phyloP scores from a whole-genome alignment of 768 basidiomycete species.

The Serendipita vermifera region DNA sequence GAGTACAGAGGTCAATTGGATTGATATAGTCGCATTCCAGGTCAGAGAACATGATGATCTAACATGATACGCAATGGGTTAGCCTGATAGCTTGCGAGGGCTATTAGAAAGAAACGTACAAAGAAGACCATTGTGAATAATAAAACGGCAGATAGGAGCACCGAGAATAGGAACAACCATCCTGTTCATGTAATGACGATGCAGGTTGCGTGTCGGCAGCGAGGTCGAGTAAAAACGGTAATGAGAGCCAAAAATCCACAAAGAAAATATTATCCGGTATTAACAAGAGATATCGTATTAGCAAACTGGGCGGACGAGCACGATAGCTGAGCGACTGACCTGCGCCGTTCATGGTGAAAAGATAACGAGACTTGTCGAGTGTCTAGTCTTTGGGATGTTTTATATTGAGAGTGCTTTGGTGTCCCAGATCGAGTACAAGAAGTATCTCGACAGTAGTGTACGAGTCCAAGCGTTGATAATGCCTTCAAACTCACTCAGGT shows the following conservation, averaged over 20 bases:
- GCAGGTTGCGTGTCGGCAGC: too few species aligned
- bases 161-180: constrained; percentile 95
- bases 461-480: constrained; percentile 1
- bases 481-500: background rate
- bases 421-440: background rate
- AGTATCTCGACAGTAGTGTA: background rate
- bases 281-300: background rate
- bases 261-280: background rate
- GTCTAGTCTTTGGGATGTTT: background rate
- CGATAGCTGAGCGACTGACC: background rate
- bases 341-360: constrained; percentile 7
- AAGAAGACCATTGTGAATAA: constrained; percentile 99
- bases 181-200: constrained; percentile 40
- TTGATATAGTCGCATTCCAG: constrained; percentile 99
- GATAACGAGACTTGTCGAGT: background rate
- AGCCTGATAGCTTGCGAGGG: background rate
- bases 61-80: background rate
- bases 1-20: constrained; percentile 99
- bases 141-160: constrained; percentile 86
- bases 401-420: background rate
- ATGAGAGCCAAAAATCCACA: background rate
- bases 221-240: background rate
- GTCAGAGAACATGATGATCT: constrained; percentile 99
- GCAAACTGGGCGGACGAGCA: background rate
- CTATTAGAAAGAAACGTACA: constrained; percentile 29